Percentiles rank a stretch among this genome's conserved stretches.
These are phyloP conservation scores for Ophiobolus disseminans DNA, from an alignment of 2,329 filamentous ascomycete genomes.

Conservation along the genomic window DNA sequence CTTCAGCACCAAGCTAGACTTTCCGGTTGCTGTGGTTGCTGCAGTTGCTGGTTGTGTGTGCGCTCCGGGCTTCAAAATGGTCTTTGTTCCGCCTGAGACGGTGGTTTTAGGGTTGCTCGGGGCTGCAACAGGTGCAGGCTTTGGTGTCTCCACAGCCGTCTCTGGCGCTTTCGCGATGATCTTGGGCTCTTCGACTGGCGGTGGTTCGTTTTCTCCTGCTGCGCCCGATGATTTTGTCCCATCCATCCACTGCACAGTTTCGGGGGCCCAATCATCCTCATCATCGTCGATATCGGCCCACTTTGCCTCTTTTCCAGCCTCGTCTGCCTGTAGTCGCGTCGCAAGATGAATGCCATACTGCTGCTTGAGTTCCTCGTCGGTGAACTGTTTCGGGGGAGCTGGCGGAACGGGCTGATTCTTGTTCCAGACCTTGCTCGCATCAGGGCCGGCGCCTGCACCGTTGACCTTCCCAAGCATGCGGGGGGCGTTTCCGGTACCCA, in stretches of 20 bases:
- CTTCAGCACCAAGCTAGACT: constrained; percentile 68
- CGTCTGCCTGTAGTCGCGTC: constrained; percentile 77
- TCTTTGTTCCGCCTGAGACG: constrained; percentile 52
- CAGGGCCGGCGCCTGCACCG: constrained; percentile 68
- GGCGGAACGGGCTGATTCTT: constrained; percentile 79
- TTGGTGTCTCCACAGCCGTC: constrained; percentile 50
- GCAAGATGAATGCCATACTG: constrained; percentile 88
- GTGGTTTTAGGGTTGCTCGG: constrained; percentile 45
- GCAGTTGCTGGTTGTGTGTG: constrained; percentile 37
- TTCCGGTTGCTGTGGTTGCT: no score
- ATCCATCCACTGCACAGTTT: constrained; percentile 87
- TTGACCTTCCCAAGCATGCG: constrained; percentile 64
- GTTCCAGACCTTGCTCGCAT: constrained; percentile 83
- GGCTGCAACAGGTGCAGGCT: constrained; percentile 26
- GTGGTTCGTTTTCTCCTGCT: constrained; percentile 55
- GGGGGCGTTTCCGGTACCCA: constrained; percentile 64
- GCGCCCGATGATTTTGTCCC: constrained; percentile 82
- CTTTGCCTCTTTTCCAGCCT: constrained; percentile 75
- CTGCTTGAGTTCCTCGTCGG: constrained; percentile 83
- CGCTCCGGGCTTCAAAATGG: constrained; percentile 58
- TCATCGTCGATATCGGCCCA: constrained; percentile 93
- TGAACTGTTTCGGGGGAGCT: constrained; percentile 80
- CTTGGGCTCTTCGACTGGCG: constrained; percentile 38
- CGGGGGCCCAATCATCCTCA: constrained; percentile 85
- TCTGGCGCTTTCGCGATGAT: constrained; percentile 28